phyloP scores from a whole-genome alignment of 352 stramenopile species.

The Thraustotheca clavata region DNA sequence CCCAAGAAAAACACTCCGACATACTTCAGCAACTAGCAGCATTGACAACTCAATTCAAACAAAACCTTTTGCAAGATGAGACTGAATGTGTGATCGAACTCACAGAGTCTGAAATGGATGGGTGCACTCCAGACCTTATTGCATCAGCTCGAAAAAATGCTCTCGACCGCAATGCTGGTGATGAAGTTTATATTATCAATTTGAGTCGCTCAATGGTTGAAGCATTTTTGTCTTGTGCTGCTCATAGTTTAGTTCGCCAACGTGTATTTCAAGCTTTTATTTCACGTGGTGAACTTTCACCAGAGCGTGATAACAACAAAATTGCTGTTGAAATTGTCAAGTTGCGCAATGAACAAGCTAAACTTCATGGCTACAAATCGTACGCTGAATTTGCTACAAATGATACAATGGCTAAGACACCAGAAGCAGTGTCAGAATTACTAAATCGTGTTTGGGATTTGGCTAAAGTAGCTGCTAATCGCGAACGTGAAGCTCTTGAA shows the following conservation, averaged over 20 bases:
- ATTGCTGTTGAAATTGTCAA: slow-evolving; percentile 50
- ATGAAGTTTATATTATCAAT: slow-evolving; percentile 47
- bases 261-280: slow-evolving; percentile 47
- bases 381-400: slow-evolving; percentile 53
- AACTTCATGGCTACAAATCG: slow-evolving; percentile 36
- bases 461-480: slow-evolving; percentile 42
- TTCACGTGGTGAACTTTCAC: slow-evolving; percentile 35
- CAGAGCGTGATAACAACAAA: slow-evolving; percentile 38
- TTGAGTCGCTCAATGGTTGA: slow-evolving; percentile 46
- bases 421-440: slow-evolving; percentile 41
- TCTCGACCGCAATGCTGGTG: slow-evolving; percentile 34
- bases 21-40: slow-evolving; percentile 43
- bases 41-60: slow-evolving; percentile 44
- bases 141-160: slow-evolving; percentile 42
- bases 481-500: slow-evolving; percentile 39
- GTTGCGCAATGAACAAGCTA: slow-evolving; percentile 35
- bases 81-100: slow-evolving; percentile 42
- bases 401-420: slow-evolving; percentile 58
- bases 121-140: slow-evolving; percentile 40
- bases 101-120: slow-evolving; percentile 32
- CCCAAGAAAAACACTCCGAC: slow-evolving; percentile 40
- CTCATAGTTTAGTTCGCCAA: slow-evolving; percentile 39
- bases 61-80: slow-evolving; percentile 64
- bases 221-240: slow-evolving; percentile 46
- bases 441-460: slow-evolving; percentile 25